A percentile compares a stretch with the other conserved stretches of the same genome.
These are phyloP conservation scores for Biancaea sappan DNA, from an alignment of 306 rosid species.

Conservation along the genomic window DNA sequence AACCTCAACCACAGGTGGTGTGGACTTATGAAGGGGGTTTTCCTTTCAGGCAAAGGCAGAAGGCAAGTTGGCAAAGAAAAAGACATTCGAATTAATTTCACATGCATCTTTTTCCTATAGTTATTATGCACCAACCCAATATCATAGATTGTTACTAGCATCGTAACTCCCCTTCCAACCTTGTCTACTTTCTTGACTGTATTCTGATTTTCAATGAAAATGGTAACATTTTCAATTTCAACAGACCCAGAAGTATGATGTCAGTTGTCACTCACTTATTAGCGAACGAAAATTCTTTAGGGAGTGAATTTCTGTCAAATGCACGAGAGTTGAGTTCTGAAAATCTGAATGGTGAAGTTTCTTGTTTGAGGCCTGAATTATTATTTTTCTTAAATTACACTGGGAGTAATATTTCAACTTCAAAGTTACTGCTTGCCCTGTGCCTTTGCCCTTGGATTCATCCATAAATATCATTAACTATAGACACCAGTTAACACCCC, in stretches of 20 bases:
- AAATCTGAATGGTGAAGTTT: too few species aligned
- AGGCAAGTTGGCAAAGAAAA: slow-evolving; percentile 44
- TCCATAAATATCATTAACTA: too few species aligned
- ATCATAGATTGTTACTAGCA: neutral
- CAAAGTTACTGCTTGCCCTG: too few species aligned
- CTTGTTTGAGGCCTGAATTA: too few species aligned
- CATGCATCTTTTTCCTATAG: slow-evolving; percentile 32
- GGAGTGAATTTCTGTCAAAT: too few species aligned
- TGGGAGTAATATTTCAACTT: too few species aligned
- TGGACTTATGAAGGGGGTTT: slow-evolving; percentile 32
- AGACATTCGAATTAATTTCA: slow-evolving; percentile 29
- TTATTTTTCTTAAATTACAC: too few species aligned
- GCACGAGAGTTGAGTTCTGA: too few species aligned
- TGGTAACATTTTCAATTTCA: neutral
- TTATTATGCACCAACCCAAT: slow-evolving; percentile 48
- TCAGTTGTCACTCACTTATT: neutral
- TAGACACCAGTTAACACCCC: neutral
- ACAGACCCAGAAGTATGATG: neutral
- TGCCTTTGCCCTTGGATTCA: too few species aligned
- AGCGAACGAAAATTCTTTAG: too few species aligned
- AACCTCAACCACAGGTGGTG: slow-evolving; percentile 32
- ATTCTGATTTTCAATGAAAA: too few species aligned
- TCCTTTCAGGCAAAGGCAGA: slow-evolving; percentile 40
- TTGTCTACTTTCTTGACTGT: slow-evolving; percentile 8
- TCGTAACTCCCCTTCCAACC: slow-evolving; percentile 21